Evolutionary conservation across 2,329 filamentous ascomycete genomes (phyloP), one percentile per base, ranked within the genome.

Genomic region (Pseudogymnoascus sp.): DNA sequence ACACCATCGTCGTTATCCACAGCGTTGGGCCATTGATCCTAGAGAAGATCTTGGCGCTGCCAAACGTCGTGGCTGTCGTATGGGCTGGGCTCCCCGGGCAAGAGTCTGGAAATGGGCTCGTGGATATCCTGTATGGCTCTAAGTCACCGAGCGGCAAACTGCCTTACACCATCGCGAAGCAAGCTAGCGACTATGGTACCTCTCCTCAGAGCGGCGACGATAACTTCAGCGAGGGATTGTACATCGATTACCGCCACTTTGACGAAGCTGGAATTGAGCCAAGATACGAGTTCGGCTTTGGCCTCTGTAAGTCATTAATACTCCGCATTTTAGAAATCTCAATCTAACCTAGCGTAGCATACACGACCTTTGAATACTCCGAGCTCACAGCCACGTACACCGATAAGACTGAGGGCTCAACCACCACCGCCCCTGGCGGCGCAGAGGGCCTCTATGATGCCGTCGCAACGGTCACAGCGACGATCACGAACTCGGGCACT

Each of bases 1-100:
- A 84, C 65, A 88, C 85, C 1, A 78, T 88, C 25, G 86, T 88
- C 0, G 76, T 87, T 1, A 76, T 88, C 10, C 85, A 89, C 71
- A 86, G 85, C 61, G 84, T 84, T 0, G 85, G 85, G 0, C 76
- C 81, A 4, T 75, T 84, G 1, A 72, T 85, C 0, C 80, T 88
- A 0, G 84, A 87, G 64, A 73, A 75, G 0, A 88, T 83, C 72
- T 75, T 84, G 63, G 81, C 87, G 17, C 79, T 88, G 63, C 74
- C 78, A 5, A 88, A 88, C 66, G 80, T 89, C 48, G 86, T 82
- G 5, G 85, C 83, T 13, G 81, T 88, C 35, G 68, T 87, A 3
- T 85, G 80, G 71, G 83, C 81, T 36, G 81, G 81, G 67, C 74
- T 86, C 21, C 83, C 84, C 0, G 85, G 85, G 5, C 80, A 88